Conservation (phyloP, 129 eudicot species). For the Silybum marianum region DNA sequence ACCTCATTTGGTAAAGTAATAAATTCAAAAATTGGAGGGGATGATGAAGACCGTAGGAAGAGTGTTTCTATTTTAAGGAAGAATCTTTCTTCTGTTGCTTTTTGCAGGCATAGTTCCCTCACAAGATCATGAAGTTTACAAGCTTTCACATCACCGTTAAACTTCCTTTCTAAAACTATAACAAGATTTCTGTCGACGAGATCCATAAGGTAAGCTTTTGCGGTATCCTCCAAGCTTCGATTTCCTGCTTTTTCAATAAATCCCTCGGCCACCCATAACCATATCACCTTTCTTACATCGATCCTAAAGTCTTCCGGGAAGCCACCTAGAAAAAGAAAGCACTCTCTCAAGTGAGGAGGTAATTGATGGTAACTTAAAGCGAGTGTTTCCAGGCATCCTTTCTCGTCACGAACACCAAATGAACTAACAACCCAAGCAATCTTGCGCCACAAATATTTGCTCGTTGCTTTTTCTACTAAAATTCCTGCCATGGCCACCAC, state of each 20-base stretch:
- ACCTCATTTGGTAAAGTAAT: too few species aligned
- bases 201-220: conserved; percentile 31
- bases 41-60: too few species aligned
- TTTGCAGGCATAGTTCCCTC: background rate
- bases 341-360: conserved; percentile 28
- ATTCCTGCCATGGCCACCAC: too few species aligned
- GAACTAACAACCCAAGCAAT: too few species aligned
- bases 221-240: conserved; percentile 28
- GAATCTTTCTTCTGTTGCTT: background rate
- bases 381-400: too few species aligned
- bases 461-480: too few species aligned
- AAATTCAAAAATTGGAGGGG: too few species aligned
- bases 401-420: too few species aligned
- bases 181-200: conserved; percentile 32
- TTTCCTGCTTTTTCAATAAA: background rate
- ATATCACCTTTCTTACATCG: background rate
- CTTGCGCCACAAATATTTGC: too few species aligned
- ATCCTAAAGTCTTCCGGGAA: conserved; percentile 17
- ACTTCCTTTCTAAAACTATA: background rate
- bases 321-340: background rate
- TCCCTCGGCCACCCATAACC: conserved; percentile 45
- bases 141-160: background rate
- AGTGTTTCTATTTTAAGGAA: background rate
- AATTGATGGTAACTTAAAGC: conserved; percentile 37
- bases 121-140: background rate